Evolutionary conservation across 2,329 filamentous ascomycete genomes (phyloP), one percentile per base, ranked within the genome.

Genomic region (Chaetothyriales sp.): DNA sequence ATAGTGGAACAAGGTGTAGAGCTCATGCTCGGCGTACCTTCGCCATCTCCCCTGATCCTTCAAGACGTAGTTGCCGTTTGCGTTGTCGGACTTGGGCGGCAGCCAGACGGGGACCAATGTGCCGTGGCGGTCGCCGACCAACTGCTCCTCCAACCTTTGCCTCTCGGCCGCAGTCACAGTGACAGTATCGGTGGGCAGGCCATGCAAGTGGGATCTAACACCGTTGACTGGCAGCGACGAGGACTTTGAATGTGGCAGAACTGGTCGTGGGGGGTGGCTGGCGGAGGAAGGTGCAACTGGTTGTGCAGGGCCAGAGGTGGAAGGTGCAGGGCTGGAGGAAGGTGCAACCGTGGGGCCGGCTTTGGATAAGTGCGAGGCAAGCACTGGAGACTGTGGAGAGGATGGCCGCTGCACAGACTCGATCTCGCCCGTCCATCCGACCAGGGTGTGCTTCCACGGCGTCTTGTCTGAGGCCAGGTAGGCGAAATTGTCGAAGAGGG

Each of bases 1-100:
- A 75, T 97, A 97, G 69, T 97, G 90, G 66, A 95, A 89, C 8
- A 95, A 77, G 1, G 87, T 89, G 70, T 94, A 95, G 25, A 97
- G 75, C 62, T 95, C 86, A 64, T 89, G 82, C 70, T 95, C 89
- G 15, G 89, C 88, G 67, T 92, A 97, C 43, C 85, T 79, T 57
- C 89, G 80, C 90, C 92, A 97, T 58, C 89, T 77, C 29, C 76
- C 75, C 70, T 95, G 89, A 61, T 95, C 86, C 61, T 83, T 86
- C 58, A 97, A 73, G 40, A 78, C 73, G 49, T 89, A 78, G 43
- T 73, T 71, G 37, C 87, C 85, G 37, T 85, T 77, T 0, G 80
- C 75, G 5, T 78, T 76, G 58, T 90, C 85, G 18, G 77, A 73
- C 59, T 88, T 83, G 60, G 95, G 89, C 4, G 80, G 77, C 28